A percentile compares a stretch with the other conserved stretches of the same genome.
Conservation (phyloP, 2,329 filamentous ascomycete genomes). For the Stylonectria norvegica region DNA sequence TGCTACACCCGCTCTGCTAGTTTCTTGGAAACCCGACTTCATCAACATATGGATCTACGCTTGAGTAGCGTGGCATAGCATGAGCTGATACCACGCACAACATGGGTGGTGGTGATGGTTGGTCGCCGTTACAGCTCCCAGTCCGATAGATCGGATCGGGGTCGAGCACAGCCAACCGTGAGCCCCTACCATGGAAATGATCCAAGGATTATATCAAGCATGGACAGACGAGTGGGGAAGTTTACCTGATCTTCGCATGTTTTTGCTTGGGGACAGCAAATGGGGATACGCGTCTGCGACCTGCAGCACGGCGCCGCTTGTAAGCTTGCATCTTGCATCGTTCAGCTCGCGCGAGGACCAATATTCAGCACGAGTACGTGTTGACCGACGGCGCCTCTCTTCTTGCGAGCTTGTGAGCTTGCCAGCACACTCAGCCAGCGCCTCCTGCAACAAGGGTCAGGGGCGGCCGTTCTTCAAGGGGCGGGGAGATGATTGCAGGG, state of each 20-base stretch:
- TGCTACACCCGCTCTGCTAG: background rate
- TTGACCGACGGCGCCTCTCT: background rate
- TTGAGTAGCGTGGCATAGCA: background rate
- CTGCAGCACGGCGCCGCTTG: too few species aligned
- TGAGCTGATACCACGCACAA: background rate
- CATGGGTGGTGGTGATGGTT: background rate
- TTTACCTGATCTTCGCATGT: conserved; percentile 4
- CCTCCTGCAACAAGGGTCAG: background rate
- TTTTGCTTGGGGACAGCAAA: background rate
- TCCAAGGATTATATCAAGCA: too few species aligned
- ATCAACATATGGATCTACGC: too few species aligned
- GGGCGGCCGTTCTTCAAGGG: conserved; percentile 1
- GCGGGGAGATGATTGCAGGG: conserved; percentile 21
- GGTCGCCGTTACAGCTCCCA: background rate
- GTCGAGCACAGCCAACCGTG: background rate
- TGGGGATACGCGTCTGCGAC: background rate
- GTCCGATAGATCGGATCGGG: background rate
- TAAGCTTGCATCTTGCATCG: background rate
- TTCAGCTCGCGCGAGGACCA: background rate
- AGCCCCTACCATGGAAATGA: too few species aligned
- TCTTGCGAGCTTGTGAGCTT: too few species aligned
- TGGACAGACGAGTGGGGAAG: background rate
- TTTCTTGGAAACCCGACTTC: background rate
- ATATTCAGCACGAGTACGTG: background rate
- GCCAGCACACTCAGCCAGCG: background rate